Conservation (phyloP, 2,329 filamentous ascomycete species). For the Diaporthe helianthi region DNA sequence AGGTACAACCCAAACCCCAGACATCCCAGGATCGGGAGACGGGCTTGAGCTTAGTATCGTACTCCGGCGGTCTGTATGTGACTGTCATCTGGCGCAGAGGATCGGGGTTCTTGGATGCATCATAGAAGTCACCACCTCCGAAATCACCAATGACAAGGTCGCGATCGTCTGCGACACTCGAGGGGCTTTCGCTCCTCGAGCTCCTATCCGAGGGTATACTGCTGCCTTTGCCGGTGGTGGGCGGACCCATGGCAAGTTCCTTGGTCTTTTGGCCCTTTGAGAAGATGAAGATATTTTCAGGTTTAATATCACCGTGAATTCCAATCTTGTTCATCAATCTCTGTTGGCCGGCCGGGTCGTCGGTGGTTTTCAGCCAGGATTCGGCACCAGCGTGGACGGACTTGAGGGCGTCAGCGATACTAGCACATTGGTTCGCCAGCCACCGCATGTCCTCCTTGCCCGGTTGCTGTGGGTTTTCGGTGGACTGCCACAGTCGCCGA, state of each 20-base stretch:
- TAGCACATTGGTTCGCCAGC: slow-evolving; percentile 34
- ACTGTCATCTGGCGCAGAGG: slow-evolving; percentile 34
- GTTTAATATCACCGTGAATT: slow-evolving; percentile 36
- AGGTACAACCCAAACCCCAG: slow-evolving; percentile 39
- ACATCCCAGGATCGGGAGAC: slow-evolving; percentile 38
- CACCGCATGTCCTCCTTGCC: slow-evolving; percentile 34
- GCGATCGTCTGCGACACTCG: slow-evolving; percentile 25
- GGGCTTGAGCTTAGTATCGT: slow-evolving; percentile 35
- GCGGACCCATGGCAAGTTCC: slow-evolving; percentile 32
- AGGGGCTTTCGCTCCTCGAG: slow-evolving; percentile 28
- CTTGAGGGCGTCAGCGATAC: slow-evolving; percentile 34
- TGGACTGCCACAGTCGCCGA: slow-evolving; percentile 33
- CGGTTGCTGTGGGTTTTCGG: slow-evolving; percentile 31
- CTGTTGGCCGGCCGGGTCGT: slow-evolving; percentile 30
- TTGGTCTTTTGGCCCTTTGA: slow-evolving; percentile 32
- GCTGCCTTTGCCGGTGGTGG: slow-evolving; percentile 20
- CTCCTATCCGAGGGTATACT: slow-evolving; percentile 12
- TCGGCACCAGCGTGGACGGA: slow-evolving; percentile 35
- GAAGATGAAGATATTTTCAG: slow-evolving; percentile 36
- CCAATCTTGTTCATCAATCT: slow-evolving; percentile 35
- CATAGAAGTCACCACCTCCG: slow-evolving; percentile 35
- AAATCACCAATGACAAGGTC: slow-evolving; percentile 34
- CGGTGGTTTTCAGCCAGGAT: slow-evolving; percentile 30
- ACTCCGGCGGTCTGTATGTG: slow-evolving; percentile 34
- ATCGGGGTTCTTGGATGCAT: slow-evolving; percentile 31